Percentiles rank a stretch among this genome's conserved stretches.
phyloP scores from a whole-genome alignment of 2,329 filamentous ascomycete genomes.

The Trichophyton equinum region DNA sequence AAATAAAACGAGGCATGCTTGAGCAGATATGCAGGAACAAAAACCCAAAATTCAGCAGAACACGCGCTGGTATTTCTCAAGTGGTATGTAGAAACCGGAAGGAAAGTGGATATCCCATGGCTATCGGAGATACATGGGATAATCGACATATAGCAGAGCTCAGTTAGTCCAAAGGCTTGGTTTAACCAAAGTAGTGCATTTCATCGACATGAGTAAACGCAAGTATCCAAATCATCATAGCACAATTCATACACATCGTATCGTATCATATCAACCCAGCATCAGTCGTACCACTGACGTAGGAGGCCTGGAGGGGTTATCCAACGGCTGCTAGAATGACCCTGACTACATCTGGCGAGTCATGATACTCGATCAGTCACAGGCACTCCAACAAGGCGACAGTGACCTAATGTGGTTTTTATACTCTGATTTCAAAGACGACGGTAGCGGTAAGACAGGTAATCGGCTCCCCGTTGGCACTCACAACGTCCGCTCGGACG shows the following conservation, averaged over 20 bases:
- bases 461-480: slow-evolving; percentile 57
- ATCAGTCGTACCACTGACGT: too few relatives aligned
- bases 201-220: background rate
- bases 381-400: background rate
- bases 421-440: slow-evolving; percentile 7
- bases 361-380: background rate
- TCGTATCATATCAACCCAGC: background rate
- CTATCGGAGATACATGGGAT: background rate
- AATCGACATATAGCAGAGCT: background rate
- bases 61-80: background rate
- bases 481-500: slow-evolving; percentile 76
- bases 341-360: background rate
- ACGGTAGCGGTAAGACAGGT: slow-evolving; percentile 65
- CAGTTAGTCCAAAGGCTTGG: background rate
- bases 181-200: background rate
- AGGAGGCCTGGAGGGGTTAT: background rate
- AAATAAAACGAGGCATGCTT: background rate
- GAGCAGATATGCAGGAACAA: background rate
- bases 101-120: background rate
- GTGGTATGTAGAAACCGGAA: background rate
- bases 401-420: background rate
- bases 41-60: background rate
- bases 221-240: background rate
- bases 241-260: background rate
- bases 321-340: background rate